Percentiles rank a stretch among this genome's conserved stretches.
phyloP scores from a whole-genome alignment of 768 basidiomycete species.

The Mycena polygramma region DNA sequence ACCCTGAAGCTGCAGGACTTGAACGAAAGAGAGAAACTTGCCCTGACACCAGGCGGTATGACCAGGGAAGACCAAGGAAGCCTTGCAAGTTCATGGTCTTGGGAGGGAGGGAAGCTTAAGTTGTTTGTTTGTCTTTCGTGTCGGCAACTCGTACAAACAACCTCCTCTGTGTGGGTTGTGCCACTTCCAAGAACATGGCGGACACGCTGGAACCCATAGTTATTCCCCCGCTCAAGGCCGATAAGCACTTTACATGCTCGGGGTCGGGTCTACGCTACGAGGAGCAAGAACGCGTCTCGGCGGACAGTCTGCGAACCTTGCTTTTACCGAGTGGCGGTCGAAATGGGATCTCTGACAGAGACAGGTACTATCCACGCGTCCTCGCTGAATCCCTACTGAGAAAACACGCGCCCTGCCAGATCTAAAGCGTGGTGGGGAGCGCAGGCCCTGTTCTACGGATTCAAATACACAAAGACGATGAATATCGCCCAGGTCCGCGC shows the following conservation, averaged over 20 bases:
- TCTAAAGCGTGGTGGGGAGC: constrained; percentile 37
- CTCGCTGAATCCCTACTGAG: not conserved
- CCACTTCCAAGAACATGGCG: not conserved
- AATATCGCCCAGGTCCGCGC: constrained; percentile 29
- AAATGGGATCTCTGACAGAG: constrained; percentile 35
- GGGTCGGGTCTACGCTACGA: constrained; percentile 33
- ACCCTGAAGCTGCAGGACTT: too few species aligned
- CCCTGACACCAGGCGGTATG: too few species aligned
- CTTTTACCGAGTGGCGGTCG: constrained; percentile 30
- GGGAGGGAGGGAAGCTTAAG: too few species aligned
- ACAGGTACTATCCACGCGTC: constrained; percentile 15
- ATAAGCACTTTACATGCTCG: constrained; percentile 32
- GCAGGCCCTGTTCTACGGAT: constrained; percentile 35
- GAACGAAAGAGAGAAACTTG: too few species aligned
- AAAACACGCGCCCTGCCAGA: constrained; percentile 1
- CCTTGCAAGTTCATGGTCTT: too few species aligned
- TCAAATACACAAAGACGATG: constrained; percentile 36
- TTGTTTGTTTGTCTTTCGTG: not conserved
- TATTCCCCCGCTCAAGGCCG: constrained; percentile 29
- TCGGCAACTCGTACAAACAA: not conserved
- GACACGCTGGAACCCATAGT: constrained; percentile 36
- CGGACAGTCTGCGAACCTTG: constrained; percentile 27
- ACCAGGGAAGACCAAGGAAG: too few species aligned
- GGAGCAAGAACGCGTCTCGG: constrained; percentile 34
- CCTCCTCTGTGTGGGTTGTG: not conserved